Conservation (phyloP, 1,284 basidiomycete genomes). For the Ceratobasidium papillatum region DNA sequence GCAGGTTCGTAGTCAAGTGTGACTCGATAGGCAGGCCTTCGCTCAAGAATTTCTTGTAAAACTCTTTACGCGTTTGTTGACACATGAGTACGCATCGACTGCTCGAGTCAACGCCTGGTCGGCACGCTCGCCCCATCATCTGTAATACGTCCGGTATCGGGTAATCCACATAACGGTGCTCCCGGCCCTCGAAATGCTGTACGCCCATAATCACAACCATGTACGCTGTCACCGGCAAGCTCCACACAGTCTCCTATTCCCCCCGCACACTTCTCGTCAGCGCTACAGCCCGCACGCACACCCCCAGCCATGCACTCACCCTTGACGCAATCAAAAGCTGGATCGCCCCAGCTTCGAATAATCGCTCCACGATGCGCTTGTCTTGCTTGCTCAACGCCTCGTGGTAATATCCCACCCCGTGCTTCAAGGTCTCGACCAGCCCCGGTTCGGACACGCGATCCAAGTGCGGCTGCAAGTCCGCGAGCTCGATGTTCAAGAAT, state of each 20-base stretch:
- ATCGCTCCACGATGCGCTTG: slow-evolving; percentile 90
- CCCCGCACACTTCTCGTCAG: slow-evolving; percentile 10
- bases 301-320: slow-evolving; percentile 56
- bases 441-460: slow-evolving; percentile 83
- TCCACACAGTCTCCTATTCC: slow-evolving; percentile 91
- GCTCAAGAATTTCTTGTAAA: slow-evolving; percentile 98
- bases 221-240: slow-evolving; percentile 89
- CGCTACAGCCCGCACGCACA: background rate
- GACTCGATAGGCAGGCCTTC: slow-evolving; percentile 99
- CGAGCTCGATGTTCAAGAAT: slow-evolving; percentile 90
- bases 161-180: slow-evolving; percentile 97
- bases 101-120: slow-evolving; percentile 83
- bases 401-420: slow-evolving; percentile 96
- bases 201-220: slow-evolving; percentile 99
- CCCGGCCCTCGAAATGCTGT: slow-evolving; percentile 94
- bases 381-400: slow-evolving; percentile 93
- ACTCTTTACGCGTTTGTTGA: slow-evolving; percentile 95
- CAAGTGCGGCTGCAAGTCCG: slow-evolving; percentile 87
- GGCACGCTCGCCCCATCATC: slow-evolving; percentile 98
- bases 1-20: slow-evolving; percentile 83
- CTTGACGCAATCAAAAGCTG: slow-evolving; percentile 94
- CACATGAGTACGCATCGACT: slow-evolving; percentile 96
- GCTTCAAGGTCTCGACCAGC: slow-evolving; percentile 83
- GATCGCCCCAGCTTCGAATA: slow-evolving; percentile 94
- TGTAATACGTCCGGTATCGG: slow-evolving; percentile 97